These are phyloP conservation scores for Lepidium didymum DNA, from an alignment of 345 rosid genomes.

Conservation along the genomic window DNA sequence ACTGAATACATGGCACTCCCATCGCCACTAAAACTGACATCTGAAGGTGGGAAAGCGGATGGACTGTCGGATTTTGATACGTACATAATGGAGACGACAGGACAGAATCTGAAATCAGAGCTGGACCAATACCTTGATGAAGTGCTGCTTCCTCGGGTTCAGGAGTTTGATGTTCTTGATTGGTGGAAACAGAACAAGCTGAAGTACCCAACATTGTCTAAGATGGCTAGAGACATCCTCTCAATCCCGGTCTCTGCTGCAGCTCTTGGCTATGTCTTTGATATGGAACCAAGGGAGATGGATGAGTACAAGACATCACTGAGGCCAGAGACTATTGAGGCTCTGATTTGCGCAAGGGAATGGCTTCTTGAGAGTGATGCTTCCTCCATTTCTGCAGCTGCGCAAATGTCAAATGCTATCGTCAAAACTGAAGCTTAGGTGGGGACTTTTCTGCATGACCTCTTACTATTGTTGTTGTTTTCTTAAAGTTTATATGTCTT, in stretches of 20 bases:
- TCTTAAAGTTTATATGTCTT: too few relatives aligned
- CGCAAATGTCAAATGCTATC: constrained; percentile 33
- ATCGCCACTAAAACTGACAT: constrained; percentile 50
- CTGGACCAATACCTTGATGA: constrained; percentile 87
- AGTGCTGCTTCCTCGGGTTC: constrained; percentile 61
- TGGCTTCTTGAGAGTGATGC: constrained; percentile 53
- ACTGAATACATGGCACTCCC: constrained; percentile 72
- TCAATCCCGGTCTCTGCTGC: constrained; percentile 56
- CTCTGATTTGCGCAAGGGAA: constrained; percentile 80
- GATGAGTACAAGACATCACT: constrained; percentile 64
- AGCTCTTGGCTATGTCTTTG: constrained; percentile 49
- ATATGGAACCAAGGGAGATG: constrained; percentile 46
- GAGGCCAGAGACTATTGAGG: constrained; percentile 84
- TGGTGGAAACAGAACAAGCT: constrained; percentile 94
- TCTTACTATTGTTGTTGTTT: not conserved
- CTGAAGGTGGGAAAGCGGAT: constrained; percentile 54
- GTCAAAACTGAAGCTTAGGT: constrained; percentile 57
- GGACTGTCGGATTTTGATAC: constrained; percentile 77
- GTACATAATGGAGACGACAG: constrained; percentile 70
- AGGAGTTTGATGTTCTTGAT: constrained; percentile 69
- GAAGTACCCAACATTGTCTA: constrained; percentile 74
- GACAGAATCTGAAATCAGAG: constrained; percentile 69
- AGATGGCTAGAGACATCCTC: constrained; percentile 85
- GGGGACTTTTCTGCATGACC: not conserved
- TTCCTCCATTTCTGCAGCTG: constrained; percentile 3